phyloP scores from a whole-genome alignment of 768 basidiomycete genomes.

The Russula foetens region DNA sequence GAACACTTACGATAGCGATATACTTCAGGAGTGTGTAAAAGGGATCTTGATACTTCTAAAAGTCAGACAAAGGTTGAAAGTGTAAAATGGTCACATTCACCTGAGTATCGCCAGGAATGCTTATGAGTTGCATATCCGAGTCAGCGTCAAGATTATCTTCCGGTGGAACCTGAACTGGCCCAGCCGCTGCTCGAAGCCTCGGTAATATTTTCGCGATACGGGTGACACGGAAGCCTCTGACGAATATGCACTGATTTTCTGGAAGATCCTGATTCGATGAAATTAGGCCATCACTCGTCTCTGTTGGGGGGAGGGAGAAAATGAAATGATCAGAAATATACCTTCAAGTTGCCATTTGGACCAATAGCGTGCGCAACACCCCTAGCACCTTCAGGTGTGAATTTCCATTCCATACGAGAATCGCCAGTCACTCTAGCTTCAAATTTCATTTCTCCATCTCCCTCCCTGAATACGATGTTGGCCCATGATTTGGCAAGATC shows the following conservation, averaged over 20 bases:
- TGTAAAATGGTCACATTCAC: neutral
- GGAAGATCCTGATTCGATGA: neutral
- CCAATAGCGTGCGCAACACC: neutral
- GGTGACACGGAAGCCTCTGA: neutral
- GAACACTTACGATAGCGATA: neutral
- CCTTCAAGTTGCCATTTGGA: neutral
- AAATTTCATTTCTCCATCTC: neutral
- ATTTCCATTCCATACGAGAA: neutral
- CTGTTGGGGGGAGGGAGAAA: too few species aligned
- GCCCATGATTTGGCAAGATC: too few species aligned
- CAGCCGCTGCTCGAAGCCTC: neutral
- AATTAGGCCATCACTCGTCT: neutral
- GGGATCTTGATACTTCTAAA: neutral
- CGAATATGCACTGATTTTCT: neutral
- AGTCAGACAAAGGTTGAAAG: neutral
- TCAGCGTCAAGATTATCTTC: neutral
- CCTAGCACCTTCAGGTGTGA: neutral
- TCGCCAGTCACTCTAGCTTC: neutral
- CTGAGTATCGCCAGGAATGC: neutral
- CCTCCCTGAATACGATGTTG: neutral
- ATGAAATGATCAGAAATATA: neutral
- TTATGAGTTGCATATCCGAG: neutral
- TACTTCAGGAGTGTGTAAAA: neutral
- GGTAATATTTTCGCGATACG: neutral
- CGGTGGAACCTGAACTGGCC: neutral